Evolutionary conservation across 148 eudicot species (phyloP), one percentile per base, ranked within the genome.

Genomic region (Talinum fruticosum): DNA sequence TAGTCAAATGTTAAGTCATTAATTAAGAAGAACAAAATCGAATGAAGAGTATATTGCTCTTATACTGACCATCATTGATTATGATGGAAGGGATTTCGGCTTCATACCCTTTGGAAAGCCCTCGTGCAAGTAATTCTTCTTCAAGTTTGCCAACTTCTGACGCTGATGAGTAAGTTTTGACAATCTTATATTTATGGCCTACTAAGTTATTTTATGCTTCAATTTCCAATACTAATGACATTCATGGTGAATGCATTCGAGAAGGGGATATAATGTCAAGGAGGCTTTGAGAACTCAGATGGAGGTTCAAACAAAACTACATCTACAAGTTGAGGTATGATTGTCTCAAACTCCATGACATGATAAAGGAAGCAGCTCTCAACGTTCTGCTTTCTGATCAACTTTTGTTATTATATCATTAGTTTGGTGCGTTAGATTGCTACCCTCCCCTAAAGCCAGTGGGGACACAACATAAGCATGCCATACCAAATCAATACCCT

Each of bases 261-360:
- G 15, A 77, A 92, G 97, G 87, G 89, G 93, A 16, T 88, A 80
- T 72, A 92, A 87, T 82, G 93, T 90, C 53, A 90, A 90, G 88
- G 97, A 92, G 87, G 93, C 97, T 15, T 79, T 90, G 76, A 90
- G 93, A 82, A 92, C 87, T 45, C 97, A 92, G 71, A 92, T 90
- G 97, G 97, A 92, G 83, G 92, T 92, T 73, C 90, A 92, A 83
- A 92, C 93, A 75, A 88, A 88, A 76, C 82, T 92, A 67, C 97
- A 92, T 80, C 83, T 90, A 68, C 92, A 90, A 82, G 97, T 92
- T 35, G 93, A 92, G 90, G 97, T 90, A 88, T 76, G 18, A n/a
- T 26, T 38, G 26, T 57, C 65, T 53, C 69, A 30, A 10, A 35
- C 44, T 24, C 24, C 21, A 61, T 32, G 66, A 16, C 36, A 49